Base-by-base conservation (phyloP, 1,139 yeast genomes). In the Eremothecium sinecaudum region DNA sequence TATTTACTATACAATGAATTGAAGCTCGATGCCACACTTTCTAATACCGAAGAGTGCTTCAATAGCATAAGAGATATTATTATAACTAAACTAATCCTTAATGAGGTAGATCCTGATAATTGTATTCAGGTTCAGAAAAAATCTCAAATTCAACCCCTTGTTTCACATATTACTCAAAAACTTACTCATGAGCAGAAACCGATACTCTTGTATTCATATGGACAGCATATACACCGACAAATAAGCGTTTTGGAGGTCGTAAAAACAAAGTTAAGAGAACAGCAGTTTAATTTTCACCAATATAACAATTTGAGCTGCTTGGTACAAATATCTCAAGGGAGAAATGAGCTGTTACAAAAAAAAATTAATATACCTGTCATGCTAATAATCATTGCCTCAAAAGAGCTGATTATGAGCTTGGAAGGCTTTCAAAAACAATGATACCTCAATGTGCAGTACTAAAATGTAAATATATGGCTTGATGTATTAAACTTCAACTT, bases 211-310 rank as follows among this genome's bases (percentile, higher is more conserved):
- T 50, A 37, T 24, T 41, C 56, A 1, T 51, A 48, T 34, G 57
- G 57, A 4, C 40, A 43, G 22, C 56, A 53, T 36, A 37, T 51
- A 15, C 56, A 51, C 32, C 47, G 50, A 35, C 33, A 45, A 36
- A 39, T 52, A 10, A 48, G 51, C 27, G 36, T 50, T 8, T 24
- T 50, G 5, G 58, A 53, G 34, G 41, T 51, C 8, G 39, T 38
- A 29, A 53, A 50, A 36, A 43, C 35, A 12, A 28, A 28, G 12
- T 24, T 37, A 28, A 18, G 6, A 31, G 14, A 5, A 30, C 35
- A 9, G 37, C 19, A 15, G 28, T 16, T 12, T 18, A 25, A 24
- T 4, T 25, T 36, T 13, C 30, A 33, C 10, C 58, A 53, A 35
- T 48, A 44, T 44, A 53, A 51, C 36, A 46, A 37, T 23, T 36